Conservation (phyloP, 2,329 filamentous ascomycete species). For the Dryadomyces quercus-mongolicae region DNA sequence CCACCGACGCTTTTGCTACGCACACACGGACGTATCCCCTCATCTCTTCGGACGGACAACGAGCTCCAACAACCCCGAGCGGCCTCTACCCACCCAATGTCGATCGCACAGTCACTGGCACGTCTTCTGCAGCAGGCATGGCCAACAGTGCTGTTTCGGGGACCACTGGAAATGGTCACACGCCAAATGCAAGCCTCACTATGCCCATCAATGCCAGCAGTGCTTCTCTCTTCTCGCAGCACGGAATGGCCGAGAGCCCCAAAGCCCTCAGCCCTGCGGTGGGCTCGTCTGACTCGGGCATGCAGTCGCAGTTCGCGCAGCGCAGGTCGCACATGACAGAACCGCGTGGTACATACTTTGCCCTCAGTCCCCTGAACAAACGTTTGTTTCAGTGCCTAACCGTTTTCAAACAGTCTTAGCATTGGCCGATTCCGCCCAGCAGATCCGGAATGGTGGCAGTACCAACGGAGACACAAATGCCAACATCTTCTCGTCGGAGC, state of each 20-base stretch:
- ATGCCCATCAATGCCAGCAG: conserved; percentile 32
- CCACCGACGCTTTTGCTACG: conserved; percentile 38
- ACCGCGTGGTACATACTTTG: conserved; percentile 19
- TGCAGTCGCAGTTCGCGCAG: conserved; percentile 38
- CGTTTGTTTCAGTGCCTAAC: background rate
- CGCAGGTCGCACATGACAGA: conserved; percentile 37
- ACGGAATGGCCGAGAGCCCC: conserved; percentile 72
- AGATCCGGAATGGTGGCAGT: background rate
- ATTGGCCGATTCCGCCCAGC: background rate
- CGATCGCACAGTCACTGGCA: conserved; percentile 39
- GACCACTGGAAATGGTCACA: conserved; percentile 20
- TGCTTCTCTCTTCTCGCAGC: conserved; percentile 53
- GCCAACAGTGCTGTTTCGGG: conserved; percentile 25
- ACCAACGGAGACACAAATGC: conserved; percentile 49
- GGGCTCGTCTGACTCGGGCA: background rate
- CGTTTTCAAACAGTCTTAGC: background rate
- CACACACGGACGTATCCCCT: conserved; percentile 75
- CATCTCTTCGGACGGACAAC: conserved; percentile 6
- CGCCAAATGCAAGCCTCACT: conserved; percentile 36
- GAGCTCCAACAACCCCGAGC: conserved; percentile 32
- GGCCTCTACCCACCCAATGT: conserved; percentile 52
- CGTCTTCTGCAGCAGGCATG: conserved; percentile 40
- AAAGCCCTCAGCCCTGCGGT: conserved; percentile 61
- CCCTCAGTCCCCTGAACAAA: background rate
- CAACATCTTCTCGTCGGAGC: conserved; percentile 54